phyloP scores from a whole-genome alignment of 2,329 filamentous ascomycete genomes.

The Tympanopsis confertula region DNA sequence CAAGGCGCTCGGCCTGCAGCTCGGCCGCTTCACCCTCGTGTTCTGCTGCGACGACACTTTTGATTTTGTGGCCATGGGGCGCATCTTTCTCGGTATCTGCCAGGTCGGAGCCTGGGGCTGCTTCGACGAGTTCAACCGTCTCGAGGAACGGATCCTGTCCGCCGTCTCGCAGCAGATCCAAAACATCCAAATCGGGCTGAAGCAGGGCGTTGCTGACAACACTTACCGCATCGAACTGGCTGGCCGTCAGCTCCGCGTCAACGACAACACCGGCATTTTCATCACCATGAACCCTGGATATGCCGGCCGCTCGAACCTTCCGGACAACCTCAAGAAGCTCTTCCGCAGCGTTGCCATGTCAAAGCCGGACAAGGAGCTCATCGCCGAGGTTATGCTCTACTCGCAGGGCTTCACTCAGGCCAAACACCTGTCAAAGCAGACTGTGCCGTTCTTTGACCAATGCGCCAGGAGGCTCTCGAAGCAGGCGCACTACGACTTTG shows the following conservation, averaged over 20 bases:
- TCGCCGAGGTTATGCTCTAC: constrained; percentile 98
- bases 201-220: constrained; percentile 69
- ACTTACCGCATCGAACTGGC: constrained; percentile 88
- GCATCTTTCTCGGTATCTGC: constrained; percentile 97
- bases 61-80: constrained; percentile 98
- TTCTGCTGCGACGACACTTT: constrained; percentile 99
- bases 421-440: constrained; percentile 84
- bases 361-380: constrained; percentile 97
- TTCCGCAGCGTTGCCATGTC: constrained; percentile 99
- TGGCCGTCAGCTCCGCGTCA: constrained; percentile 79
- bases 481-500: constrained; percentile 97
- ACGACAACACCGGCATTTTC: constrained; percentile 91
- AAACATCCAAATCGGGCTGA: constrained; percentile 93
- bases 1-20: constrained; percentile 89
- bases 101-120: constrained; percentile 99
- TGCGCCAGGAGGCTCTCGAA: constrained; percentile 74
- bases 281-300: constrained; percentile 99
- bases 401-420: constrained; percentile 97
- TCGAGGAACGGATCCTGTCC: constrained; percentile 94
- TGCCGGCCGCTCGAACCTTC: constrained; percentile 90
- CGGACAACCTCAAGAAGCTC: constrained; percentile 96
- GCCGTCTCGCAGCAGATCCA: constrained; percentile 99
- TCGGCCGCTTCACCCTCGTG: constrained; percentile 93
- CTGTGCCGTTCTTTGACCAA: constrained; percentile 94
- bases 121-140: constrained; percentile 98